A percentile compares a stretch with the other conserved stretches of the same genome.
Evolutionary conservation across 2,329 filamentous ascomycete genomes (phyloP).

Genomic region (Fonsecaea multimorphosa): DNA sequence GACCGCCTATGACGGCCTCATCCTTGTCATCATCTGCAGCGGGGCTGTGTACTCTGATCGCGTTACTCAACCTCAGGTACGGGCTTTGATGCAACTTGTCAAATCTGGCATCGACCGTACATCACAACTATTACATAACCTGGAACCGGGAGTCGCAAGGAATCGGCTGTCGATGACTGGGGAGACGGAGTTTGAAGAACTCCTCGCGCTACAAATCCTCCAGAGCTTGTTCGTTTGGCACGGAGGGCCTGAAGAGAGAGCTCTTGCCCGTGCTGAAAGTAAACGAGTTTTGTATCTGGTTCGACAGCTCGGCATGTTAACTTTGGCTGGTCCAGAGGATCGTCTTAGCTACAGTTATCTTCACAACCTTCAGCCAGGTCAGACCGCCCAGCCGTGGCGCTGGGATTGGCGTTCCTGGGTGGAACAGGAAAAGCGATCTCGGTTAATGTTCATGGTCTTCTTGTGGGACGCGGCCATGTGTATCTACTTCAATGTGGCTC

Average conservation of each 20-base stretch:
- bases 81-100: conserved; percentile 70
- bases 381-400: conserved; percentile 55
- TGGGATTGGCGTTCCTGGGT: conserved; percentile 73
- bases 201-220: conserved; percentile 70
- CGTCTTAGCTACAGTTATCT: conserved; percentile 63
- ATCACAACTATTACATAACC: conserved; percentile 37
- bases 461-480: conserved; percentile 69
- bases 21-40: conserved; percentile 73
- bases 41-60: conserved; percentile 76
- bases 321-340: conserved; percentile 56
- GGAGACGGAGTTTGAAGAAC: conserved; percentile 55
- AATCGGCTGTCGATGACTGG: conserved; percentile 53
- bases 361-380: conserved; percentile 61
- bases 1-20: conserved; percentile 69
- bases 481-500: conserved; percentile 73
- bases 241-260: conserved; percentile 69
- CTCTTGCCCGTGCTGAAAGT: conserved; percentile 62
- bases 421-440: conserved; percentile 71
- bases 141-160: conserved; percentile 30
- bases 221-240: conserved; percentile 72
- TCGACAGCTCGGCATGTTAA: conserved; percentile 63
- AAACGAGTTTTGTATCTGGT: conserved; percentile 51
- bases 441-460: conserved; percentile 69
- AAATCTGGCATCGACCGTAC: conserved; percentile 51
- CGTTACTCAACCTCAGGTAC: conserved; percentile 65